phyloP scores from a whole-genome alignment of 805 yeast genomes.

The Cyberlindnera suaveolens region DNA sequence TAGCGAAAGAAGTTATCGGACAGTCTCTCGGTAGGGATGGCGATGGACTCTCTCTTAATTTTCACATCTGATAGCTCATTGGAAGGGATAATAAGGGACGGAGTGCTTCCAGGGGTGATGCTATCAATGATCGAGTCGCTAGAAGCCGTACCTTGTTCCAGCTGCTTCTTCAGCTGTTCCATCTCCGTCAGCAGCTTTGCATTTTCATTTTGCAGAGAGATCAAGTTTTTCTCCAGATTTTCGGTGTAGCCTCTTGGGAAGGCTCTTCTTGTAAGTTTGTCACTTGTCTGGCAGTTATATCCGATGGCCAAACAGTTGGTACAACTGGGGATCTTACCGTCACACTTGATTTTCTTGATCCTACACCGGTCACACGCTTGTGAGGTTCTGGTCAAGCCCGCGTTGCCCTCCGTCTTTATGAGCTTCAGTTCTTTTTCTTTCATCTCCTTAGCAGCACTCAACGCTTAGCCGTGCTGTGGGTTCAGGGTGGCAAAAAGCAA shows the following conservation, averaged over 20 bases:
- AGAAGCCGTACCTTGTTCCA: not conserved
- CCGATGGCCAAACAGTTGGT: constrained; percentile 60
- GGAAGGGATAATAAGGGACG: not conserved
- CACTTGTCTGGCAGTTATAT: constrained; percentile 65
- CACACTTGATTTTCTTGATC: constrained; percentile 70
- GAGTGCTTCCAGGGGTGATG: constrained; percentile 1
- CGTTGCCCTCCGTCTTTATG: constrained; percentile 21
- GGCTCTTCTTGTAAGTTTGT: constrained; percentile 67
- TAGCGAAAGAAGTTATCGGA: constrained; percentile 21
- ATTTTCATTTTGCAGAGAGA: constrained; percentile 53
- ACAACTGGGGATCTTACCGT: constrained; percentile 63
- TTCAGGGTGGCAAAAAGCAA: no score
- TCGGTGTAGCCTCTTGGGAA: constrained; percentile 81
- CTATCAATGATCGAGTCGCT: not conserved
- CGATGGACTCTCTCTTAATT: constrained; percentile 7
- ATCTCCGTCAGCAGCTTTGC: constrained; percentile 32
- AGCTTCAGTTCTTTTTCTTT: constrained; percentile 13
- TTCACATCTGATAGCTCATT: no score
- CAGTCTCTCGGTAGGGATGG: constrained; percentile 2
- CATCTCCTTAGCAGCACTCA: not conserved
- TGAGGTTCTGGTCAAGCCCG: constrained; percentile 41
- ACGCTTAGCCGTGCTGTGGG: not conserved
- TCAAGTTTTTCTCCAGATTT: constrained; percentile 57
- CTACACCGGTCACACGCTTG: constrained; percentile 84
- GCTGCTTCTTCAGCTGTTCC: constrained; percentile 19